Conservation (phyloP, 805 yeast species). For the Wickerhamiella kazuoi region DNA sequence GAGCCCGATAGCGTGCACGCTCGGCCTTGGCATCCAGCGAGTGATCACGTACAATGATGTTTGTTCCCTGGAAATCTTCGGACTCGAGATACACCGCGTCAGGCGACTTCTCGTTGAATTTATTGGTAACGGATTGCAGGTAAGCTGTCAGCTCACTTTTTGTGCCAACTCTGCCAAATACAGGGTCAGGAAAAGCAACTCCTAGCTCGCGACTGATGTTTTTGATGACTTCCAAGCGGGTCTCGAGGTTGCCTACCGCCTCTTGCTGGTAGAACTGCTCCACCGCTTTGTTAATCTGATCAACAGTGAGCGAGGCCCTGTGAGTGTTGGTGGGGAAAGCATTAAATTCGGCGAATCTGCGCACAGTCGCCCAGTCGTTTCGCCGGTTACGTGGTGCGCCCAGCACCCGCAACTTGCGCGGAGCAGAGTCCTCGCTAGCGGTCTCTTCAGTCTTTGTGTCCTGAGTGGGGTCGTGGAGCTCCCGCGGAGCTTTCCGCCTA, state of each 20-base stretch:
- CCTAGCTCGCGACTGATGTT: conserved; percentile 32
- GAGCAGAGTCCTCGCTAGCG: conserved; percentile 11
- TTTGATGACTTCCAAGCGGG: conserved; percentile 34
- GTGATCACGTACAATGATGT: conserved; percentile 28
- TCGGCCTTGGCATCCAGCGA: conserved; percentile 32
- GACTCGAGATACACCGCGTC: conserved; percentile 48
- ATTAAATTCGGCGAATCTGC: conserved; percentile 12
- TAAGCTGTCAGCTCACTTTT: conserved; percentile 25
- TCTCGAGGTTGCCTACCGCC: conserved; percentile 26
- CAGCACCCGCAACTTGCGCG: conserved; percentile 11
- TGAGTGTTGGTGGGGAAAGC: conserved; percentile 18
- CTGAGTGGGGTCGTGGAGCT: conserved; percentile 14
- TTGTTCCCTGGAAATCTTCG: conserved; percentile 39
- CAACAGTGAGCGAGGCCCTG: conserved; percentile 10
- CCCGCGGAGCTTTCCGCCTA: conserved; percentile 4
- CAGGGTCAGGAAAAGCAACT: conserved; percentile 35
- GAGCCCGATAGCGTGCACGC: conserved; percentile 28
- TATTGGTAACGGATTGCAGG: conserved; percentile 24
- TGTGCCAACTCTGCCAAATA: conserved; percentile 27
- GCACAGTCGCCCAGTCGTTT: conserved; percentile 10
- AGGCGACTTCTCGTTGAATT: conserved; percentile 50
- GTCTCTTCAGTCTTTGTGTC: conserved; percentile 6
- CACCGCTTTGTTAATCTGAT: conserved; percentile 8
- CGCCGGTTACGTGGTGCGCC: conserved; percentile 10
- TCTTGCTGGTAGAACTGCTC: conserved; percentile 3